Base-by-base conservation (phyloP, 83 land plant genomes). In the Isoetes engelmannii region DNA sequence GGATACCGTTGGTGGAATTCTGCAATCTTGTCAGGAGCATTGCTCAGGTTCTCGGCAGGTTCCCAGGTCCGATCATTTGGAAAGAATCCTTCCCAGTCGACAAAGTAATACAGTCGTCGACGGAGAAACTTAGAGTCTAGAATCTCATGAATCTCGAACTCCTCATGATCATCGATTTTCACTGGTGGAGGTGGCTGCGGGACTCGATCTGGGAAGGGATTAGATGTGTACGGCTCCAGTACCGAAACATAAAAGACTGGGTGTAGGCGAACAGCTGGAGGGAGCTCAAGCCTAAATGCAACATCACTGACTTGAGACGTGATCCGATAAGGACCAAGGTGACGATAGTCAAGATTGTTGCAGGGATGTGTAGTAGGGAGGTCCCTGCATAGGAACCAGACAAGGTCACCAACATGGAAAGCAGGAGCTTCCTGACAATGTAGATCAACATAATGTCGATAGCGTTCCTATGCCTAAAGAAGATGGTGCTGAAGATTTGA, bases 401-500 rank as follows among this genome's bases (percentile, higher is more conserved):
- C 62, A 19, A 19, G 62, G 28, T 59, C 62, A 59, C 62, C 62
- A 18, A 59, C 62, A 3, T 59, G 62, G 4, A 19, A 59, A 2
- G 1, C 4, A 19, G 62, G 62, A 59, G 28, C 62, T 18, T 59
- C 62, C 62, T 59, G 18, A 1, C 62, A 4, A 59, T 59, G 4
- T 4, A 18, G 4, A 59, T 59, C 62, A 42, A 42, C 62, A 59
- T 20, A 18, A 59, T 8, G 18, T 4, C 17, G 13, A 19, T 59
- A 42, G 28, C 28, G 3, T 59, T 59, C 62, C 28, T 59, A 4
- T 59, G 62, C 62, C 4, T 4, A 3, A 3, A 2, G 18, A 59
- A 51, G 62, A 42, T 59, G 62, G 3, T 59, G 62, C 10, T 59
- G 62, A 19, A 59, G 62, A 18, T 20, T 59, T 18, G 62, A 59